phyloP scores from a whole-genome alignment of 352 stramenopile genomes.

The Pythium sp. region DNA sequence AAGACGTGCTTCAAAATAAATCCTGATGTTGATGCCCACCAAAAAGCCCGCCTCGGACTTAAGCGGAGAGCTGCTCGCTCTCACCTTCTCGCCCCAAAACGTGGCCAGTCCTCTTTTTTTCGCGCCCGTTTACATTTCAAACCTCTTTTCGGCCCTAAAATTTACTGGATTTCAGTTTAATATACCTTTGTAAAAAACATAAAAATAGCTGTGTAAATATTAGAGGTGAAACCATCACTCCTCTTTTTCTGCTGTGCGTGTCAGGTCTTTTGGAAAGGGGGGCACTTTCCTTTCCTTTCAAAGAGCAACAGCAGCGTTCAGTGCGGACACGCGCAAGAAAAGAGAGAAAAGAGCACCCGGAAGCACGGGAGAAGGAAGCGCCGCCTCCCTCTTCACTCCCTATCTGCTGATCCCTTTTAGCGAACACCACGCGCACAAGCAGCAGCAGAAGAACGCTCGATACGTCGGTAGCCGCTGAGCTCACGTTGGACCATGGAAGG shows the following conservation, averaged over 20 bases:
- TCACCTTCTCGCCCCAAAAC: not conserved
- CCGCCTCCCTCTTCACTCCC: not conserved
- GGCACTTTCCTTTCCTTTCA: not conserved
- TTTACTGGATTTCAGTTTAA: not conserved
- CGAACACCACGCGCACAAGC: not conserved
- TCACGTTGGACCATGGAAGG: conserved; percentile 38
- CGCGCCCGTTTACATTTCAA: not conserved
- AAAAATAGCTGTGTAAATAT: not conserved
- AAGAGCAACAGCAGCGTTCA: conserved; percentile 1
- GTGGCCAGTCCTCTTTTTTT: not conserved
- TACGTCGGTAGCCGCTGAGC: not conserved
- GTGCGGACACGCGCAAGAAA: conserved; percentile 1
- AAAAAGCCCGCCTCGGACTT: not conserved
- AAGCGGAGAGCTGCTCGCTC: not conserved
- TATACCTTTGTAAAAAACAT: not conserved
- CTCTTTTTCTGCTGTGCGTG: not conserved
- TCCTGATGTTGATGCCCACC: conserved; percentile 1
- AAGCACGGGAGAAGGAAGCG: not conserved
- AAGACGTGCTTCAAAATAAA: not conserved
- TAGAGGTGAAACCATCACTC: not conserved
- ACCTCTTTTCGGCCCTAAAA: not conserved
- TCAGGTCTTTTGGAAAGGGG: not conserved
- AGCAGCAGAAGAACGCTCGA: not conserved
- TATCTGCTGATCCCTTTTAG: not conserved
- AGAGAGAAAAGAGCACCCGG: conserved; percentile 2